Base-by-base conservation (phyloP, 371 early-diverging fungal species). In the Saksenaea oblongispora region DNA sequence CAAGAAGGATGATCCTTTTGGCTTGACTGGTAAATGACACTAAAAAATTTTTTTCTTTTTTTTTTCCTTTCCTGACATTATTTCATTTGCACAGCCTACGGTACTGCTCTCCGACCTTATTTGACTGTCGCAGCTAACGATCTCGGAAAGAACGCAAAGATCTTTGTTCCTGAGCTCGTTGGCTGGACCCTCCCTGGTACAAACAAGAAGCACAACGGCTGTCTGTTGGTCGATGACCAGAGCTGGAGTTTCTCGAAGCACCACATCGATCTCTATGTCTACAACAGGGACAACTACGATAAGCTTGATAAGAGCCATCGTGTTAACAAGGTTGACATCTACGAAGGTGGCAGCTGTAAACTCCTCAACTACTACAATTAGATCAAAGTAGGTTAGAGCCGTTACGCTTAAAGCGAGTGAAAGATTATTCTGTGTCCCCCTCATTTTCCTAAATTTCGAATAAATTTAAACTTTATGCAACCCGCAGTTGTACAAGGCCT, bases 151-250 rank as follows among this genome's bases (percentile, higher is more conserved):
- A 76, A 74, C 15, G 76, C 78, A 59, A 87, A 79, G 70, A 71
- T 82, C 42, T 79, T 62, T 36, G 69, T 82, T 26, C 79, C 79
- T 28, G 56, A 64, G 17, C 59, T 82, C 9, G 71, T 71, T 36
- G 83, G 83, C 34, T 78, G 80, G 71, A 63, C 65, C 9, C 56
- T 83, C 28, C 83, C 83, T 54, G 72, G 72, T 60, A 56, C 70
- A 56, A 76, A 64, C 51, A 72, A 76, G 62, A 66, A 60, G 17
- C 83, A 83, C 59, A 83, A 83, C 58, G 83, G 83, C 44, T 83
- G 83, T 70, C 69, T 83, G 18, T 67, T 76, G 31, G 83, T 80
- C 14, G 80, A 79, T 59, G 83, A 82, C 63, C 77, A 76, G 62
- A 75, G 75, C 68, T 82, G 82, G 82, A 76, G 76, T 64, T 82